phyloP scores from a whole-genome alignment of 1,284 basidiomycete species.

The Caloboletus firmus region DNA sequence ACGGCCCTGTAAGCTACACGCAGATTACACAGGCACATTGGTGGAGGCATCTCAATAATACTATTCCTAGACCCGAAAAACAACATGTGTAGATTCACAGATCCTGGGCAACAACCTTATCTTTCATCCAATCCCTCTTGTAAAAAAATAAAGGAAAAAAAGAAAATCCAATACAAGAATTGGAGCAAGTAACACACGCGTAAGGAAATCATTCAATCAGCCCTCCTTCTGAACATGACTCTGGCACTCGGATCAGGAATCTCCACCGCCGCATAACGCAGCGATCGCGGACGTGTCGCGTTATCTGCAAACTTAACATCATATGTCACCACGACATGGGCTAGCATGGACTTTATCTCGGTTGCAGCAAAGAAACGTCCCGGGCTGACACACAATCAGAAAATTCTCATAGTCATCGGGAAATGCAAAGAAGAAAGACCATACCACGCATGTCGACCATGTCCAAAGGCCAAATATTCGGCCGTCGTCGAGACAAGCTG shows the following conservation, averaged over 20 bases:
- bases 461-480: constrained; percentile 18
- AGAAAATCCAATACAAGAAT: too few relatives aligned
- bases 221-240: constrained; percentile 24
- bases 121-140: background rate
- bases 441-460: constrained; percentile 19
- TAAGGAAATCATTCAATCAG: constrained; percentile 1
- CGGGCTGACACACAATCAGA: constrained; percentile 1
- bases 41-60: too few relatives aligned
- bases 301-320: constrained; percentile 33
- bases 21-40: too few relatives aligned
- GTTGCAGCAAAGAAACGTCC: constrained; percentile 21
- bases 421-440: background rate
- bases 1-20: too few relatives aligned
- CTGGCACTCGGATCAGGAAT: constrained; percentile 5
- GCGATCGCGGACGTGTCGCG: constrained; percentile 22
- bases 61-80: too few relatives aligned
- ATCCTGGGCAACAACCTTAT: too few relatives aligned
- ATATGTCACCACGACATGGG: constrained; percentile 31
- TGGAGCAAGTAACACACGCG: background rate
- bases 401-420: background rate
- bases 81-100: too few relatives aligned
- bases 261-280: background rate
- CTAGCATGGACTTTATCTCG: constrained; percentile 34
- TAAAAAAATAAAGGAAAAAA: too few relatives aligned
- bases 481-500: constrained; percentile 14